Base-by-base conservation (phyloP, 176 grass and related monocot species). In the Areca catechu region DNA sequence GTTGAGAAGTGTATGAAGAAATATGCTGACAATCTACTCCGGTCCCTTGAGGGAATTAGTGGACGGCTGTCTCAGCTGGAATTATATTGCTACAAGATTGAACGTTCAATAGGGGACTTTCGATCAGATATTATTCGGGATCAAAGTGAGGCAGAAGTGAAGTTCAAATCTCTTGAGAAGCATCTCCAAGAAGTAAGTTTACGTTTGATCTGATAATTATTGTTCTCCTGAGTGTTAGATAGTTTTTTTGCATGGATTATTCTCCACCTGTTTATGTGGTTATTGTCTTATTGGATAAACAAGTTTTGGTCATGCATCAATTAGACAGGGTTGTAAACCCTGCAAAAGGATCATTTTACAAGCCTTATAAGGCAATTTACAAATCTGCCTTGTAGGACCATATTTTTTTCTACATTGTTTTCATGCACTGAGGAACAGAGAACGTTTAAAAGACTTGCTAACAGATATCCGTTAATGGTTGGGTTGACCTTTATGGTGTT, bases 1-100 rank as follows among this genome's bases (percentile, higher is more conserved):
- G 80, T 98, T 30, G 87, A 98, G 62, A 85, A 59, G n/a, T 98
- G 87, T 73, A 98, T 98, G 87, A 92, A 98, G 59, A 98, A 98
- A 62, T 86, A 98, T 53, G 93, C 93, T 48, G 87, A 98, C 20
- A 92, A 76, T 16, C 48, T 98, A 68, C 77, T 98, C 71, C 63
- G 78, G 5, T 89, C 81, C 7, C 81, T 98, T 54, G 87, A 98
- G 27, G 93, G 86, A 63, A 89, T 98, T 43, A 81, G 83, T 27
- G 93, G 84, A 22, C 80, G 81, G 49, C 20, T 98, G 27, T 92
- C 93, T 2, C 93, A 98, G 50, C 22, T 98, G 63, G 93, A 98
- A 84, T 48, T 92, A 15, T 74, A 88, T 16, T 92, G 87, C 58
- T 88, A 89, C 21, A 98, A 98, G 63, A 70, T 98, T 29, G 93